A percentile compares a stretch with the other conserved stretches of the same genome.
These are phyloP conservation scores for Pterula multifida DNA, from an alignment of 1,284 basidiomycete genomes.

Conservation along the genomic window DNA sequence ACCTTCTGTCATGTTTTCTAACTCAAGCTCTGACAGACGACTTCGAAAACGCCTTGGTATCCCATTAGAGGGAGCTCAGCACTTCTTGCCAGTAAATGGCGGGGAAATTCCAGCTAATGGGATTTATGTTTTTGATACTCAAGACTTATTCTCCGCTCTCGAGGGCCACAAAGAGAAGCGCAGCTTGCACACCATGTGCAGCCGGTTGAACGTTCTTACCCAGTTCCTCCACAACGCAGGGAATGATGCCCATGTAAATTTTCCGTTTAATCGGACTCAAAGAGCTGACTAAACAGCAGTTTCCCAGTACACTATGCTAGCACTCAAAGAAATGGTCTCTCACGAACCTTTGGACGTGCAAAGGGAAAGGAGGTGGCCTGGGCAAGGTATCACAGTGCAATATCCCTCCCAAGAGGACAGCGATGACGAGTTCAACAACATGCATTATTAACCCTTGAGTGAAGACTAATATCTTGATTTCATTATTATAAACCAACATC, in stretches of 20 bases:
- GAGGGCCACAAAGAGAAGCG: slow-evolving; percentile 35
- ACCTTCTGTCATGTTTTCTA: not conserved
- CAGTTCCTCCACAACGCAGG: slow-evolving; percentile 70
- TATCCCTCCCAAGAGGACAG: slow-evolving; percentile 21
- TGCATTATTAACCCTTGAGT: no score
- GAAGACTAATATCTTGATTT: no score
- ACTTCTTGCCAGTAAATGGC: slow-evolving; percentile 40
- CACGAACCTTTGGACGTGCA: slow-evolving; percentile 61
- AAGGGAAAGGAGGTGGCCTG: slow-evolving; percentile 65
- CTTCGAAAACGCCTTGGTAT: slow-evolving; percentile 28
- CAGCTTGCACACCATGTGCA: slow-evolving; percentile 45
- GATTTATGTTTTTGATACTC: slow-evolving; percentile 60
- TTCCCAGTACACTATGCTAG: slow-evolving; percentile 53
- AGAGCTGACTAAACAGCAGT: not conserved
- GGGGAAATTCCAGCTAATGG: slow-evolving; percentile 29
- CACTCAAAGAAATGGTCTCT: slow-evolving; percentile 52
- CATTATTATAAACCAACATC: no score
- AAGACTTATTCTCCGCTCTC: slow-evolving; percentile 57
- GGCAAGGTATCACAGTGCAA: slow-evolving; percentile 43
- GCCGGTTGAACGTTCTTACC: slow-evolving; percentile 44
- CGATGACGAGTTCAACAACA: slow-evolving; percentile 37
- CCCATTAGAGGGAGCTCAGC: slow-evolving; percentile 37
- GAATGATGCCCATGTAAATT: slow-evolving; percentile 68
- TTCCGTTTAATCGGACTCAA: slow-evolving; percentile 2
- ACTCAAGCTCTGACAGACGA: slow-evolving; percentile 33